Conservation (phyloP, 805 yeast genomes). For the Saturnispora quitensis region DNA sequence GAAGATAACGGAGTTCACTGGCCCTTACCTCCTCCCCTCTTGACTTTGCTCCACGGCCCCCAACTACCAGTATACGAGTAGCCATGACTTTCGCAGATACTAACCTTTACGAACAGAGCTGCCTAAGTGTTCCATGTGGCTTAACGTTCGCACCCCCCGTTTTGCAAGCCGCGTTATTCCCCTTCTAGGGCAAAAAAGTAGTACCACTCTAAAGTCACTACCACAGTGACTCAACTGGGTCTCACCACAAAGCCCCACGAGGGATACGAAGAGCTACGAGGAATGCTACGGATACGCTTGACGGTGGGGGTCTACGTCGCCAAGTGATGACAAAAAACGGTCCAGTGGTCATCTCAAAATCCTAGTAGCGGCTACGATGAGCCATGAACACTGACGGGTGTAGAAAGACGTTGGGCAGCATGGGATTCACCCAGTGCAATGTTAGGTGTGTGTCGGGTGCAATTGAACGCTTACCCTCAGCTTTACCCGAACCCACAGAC, state of each 20-base stretch:
- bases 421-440: neutral
- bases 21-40: neutral
- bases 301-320: neutral
- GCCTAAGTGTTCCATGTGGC: neutral
- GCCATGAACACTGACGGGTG: neutral
- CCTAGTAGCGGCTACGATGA: neutral
- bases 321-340: neutral
- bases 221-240: neutral
- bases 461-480: neutral
- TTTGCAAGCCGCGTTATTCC: neutral
- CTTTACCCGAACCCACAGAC: neutral
- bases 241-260: neutral
- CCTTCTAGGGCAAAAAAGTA: neutral
- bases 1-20: neutral
- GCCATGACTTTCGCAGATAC: neutral
- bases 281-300: neutral
- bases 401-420: neutral
- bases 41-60: neutral
- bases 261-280: neutral
- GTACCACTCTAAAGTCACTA: neutral
- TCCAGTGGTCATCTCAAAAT: neutral
- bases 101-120: neutral
- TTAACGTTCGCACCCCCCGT: neutral
- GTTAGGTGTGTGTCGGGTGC: neutral
- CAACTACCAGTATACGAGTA: neutral